A percentile compares a stretch with the other conserved stretches of the same genome.
phyloP scores from a whole-genome alignment of 192 early-diverging fungal genomes.

The Umbelopsis isabellina region DNA sequence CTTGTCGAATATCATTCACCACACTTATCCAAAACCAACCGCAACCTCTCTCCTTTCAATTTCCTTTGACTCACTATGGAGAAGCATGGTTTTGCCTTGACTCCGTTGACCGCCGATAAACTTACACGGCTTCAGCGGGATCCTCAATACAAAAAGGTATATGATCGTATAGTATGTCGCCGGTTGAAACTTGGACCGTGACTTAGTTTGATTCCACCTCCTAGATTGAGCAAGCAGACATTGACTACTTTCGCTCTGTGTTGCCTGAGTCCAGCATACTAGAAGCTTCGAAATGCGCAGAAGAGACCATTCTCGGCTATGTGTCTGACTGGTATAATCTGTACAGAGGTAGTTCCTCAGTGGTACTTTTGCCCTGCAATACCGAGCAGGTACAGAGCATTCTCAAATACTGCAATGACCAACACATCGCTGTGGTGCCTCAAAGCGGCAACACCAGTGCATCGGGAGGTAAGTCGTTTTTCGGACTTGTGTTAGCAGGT shows the following conservation, averaged over 20 bases:
- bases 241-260: slow-evolving; percentile 57
- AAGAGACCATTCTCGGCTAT: slow-evolving; percentile 58
- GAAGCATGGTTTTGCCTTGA: slow-evolving; percentile 29
- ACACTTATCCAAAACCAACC: not conserved
- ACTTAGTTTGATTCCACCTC: not conserved
- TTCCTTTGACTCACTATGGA: not conserved
- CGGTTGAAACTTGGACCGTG: too few species aligned
- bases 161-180: not conserved
- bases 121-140: slow-evolving; percentile 44
- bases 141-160: slow-evolving; percentile 39
- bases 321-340: slow-evolving; percentile 89
- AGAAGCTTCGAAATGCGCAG: slow-evolving; percentile 16
- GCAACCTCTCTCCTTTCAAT: not conserved
- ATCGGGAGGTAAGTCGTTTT: slow-evolving; percentile 59
- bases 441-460: slow-evolving; percentile 93
- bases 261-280: slow-evolving; percentile 18
- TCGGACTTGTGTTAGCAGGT: not conserved
- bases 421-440: slow-evolving; percentile 86
- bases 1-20: not conserved
- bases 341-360: slow-evolving; percentile 73
- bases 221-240: slow-evolving; percentile 54
- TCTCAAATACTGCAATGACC: slow-evolving; percentile 79
- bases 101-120: slow-evolving; percentile 44
- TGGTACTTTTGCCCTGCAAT: slow-evolving; percentile 82
- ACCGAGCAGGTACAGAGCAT: slow-evolving; percentile 77